Base-by-base conservation (phyloP, 257 asterid species). In the Capsicum baccatum region DNA sequence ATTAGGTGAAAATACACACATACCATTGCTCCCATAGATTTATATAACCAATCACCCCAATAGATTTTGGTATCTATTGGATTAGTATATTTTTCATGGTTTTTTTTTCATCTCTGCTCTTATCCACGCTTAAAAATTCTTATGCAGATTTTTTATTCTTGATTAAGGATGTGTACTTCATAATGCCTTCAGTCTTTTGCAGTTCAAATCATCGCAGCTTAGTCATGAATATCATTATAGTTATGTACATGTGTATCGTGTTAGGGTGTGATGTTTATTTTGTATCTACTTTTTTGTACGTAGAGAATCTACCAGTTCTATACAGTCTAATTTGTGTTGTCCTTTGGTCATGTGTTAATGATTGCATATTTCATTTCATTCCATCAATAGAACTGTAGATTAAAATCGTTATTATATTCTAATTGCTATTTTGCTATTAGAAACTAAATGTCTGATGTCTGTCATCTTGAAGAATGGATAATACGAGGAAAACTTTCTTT, bases 311-410 rank as follows among this genome's bases (percentile, higher is more conserved):
- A 44, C 17, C 47, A 50, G 62, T 50, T 19, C 47, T 76, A 76
- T 76, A 62, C 9, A 50, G 21, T 76, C 63, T 52, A 50, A 76
- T 26, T 76, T 15, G 63, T 76, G 16, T 48, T 19, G 42, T 73
- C 48, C 42, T 8, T 48, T 48, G 39, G 11, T 48, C 19, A 6
- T 19, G 17, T 50, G n/a, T 6, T 19, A 11, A 73, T 73, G 80
- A 48, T 73, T n/a, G 80, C 58, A 48, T 19, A 73, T 73, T 5
- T 71, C 17, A 73, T 47, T 73, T 73, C 39, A 17, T n/a, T 73
- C 59, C 9, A 2, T n/a, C 9, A 47, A 73, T 73, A 48, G n/a
- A 73, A 11, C 11, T 48, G 11, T 73, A 7, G 12, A 73, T 6
- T 48, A 21, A 73, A 17, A 73, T 73, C 19, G 59, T n/a, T 71